Base-by-base conservation (phyloP, 192 early-diverging fungal genomes). In the Umbelopsis isabellina region DNA sequence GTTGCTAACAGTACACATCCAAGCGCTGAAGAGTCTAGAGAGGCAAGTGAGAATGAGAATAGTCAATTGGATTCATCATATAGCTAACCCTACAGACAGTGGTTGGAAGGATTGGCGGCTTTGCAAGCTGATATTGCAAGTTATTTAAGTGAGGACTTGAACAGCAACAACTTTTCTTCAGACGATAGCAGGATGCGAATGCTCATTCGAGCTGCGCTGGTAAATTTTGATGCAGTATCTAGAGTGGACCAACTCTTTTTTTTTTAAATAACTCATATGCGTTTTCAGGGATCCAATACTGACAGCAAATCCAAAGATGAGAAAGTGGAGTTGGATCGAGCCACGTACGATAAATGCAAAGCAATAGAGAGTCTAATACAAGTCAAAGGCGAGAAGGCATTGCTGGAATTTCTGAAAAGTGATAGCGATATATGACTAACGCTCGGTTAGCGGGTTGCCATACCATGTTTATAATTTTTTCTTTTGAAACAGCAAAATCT, bases 281-380 rank as follows among this genome's bases (percentile, higher is more conserved):
- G 6, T 37, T 61, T 30, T 12, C 37, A 61, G 55, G 55, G 55
- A 16, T 61, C 55, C 7, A 35, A 61, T 35, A 13, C 27, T 4
- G 30, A 61, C n/a, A 61, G 2, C 27, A n/a, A 16, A 16, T 11
- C 16, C 33, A 8, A 25, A n/a, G 55, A 61, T 16, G 2, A 16
- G 2, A 61, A 61, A 3, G 55, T 61, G 55, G 55, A 61, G 1
- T 6, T 15, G 21, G 27, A 25, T 30, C 21, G 55, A 15, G 55
- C 55, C 27, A 61, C 25, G 12, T 25, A 25, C 16, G 55, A 61
- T 7, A 61, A 61, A 30, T 61, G 33, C 37, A 61, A 61, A 61
- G 55, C 55, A 35, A 61, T 61, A 61, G 55, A 61, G 13, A 30
- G 33, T 35, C 33, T 61, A 61, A 61, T 61, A 27, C 55, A 30